Base-by-base conservation (phyloP, 768 basidiomycete genomes). In the Podaxis pistillaris region DNA sequence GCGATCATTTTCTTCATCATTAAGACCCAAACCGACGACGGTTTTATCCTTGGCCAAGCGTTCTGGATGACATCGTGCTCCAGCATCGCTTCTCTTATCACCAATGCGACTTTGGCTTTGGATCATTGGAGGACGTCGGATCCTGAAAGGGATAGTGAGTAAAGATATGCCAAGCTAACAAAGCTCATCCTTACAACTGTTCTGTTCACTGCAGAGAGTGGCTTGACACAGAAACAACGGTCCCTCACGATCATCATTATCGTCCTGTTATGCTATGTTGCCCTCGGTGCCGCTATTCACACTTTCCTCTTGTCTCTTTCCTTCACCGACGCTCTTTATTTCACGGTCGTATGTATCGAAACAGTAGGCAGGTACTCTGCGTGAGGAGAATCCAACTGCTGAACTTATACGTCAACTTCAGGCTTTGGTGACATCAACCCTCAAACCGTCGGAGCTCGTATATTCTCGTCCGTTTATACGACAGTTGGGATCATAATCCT, bases 61-160 rank as follows among this genome's bases (percentile, higher is more conserved):
- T 92, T 86, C 69, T 94, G 92, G 92, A 81, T 88, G 72, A 89
- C 87, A 2, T 76, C 92, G 12, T 90, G 89, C 68, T 90, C 89
- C 0, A 94, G 91, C 0, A 76, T 86, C 4, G 82, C 82, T 1
- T 89, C 90, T 0, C 73, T 83, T 1, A 72, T 86, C 55, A 87
- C 86, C 12, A 94, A 90, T 66, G 64, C 87, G 28, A 90, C 87
- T 0, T 75, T 95, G 2, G 78, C 89, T 8, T 71, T 80, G 44
- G 93, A 95, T 67, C 75, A 86, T 37, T 52, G 83, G 5, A 73
- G 69, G 13, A 92, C 87, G 0, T 77, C 81, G 1, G 80, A 91
- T 59, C 94, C 94, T 66, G 73, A 75, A 1, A 80, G 76, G n/a
- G 50, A 49, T 13, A 59, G 65, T 64, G 38, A 38, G 63, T 41